phyloP scores from a whole-genome alignment of 495 filamentous ascomycete genomes.

The Aspergillus steynii region DNA sequence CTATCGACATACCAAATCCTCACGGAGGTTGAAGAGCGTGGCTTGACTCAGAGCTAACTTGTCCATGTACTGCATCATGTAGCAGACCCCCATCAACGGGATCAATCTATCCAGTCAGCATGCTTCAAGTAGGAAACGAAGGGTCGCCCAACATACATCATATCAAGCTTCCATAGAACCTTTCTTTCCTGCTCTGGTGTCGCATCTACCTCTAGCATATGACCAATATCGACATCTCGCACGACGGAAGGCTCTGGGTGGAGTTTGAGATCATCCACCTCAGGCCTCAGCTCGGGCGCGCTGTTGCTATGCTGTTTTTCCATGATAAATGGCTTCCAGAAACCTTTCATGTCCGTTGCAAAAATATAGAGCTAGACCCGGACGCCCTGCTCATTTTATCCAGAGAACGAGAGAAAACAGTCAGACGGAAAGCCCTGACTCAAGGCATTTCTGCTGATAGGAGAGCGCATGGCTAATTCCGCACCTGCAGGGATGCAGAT shows the following conservation, averaged over 20 bases:
- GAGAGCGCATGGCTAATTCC: neutral
- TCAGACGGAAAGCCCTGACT: neutral
- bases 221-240: slow-evolving; percentile 38
- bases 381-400: neutral
- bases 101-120: slow-evolving; percentile 36
- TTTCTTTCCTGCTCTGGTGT: slow-evolving; percentile 33
- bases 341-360: too few relatives aligned
- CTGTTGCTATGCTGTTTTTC: slow-evolving; percentile 9
- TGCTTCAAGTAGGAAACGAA: neutral
- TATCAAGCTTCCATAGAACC: slow-evolving; percentile 36
- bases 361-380: neutral
- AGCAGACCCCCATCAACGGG: slow-evolving; percentile 49
- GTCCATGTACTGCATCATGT: slow-evolving; percentile 58
- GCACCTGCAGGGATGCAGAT: neutral
- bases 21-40: slow-evolving; percentile 46
- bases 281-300: neutral
- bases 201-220: slow-evolving; percentile 32
- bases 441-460: neutral
- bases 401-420: neutral
- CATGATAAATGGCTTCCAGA: slow-evolving; percentile 10
- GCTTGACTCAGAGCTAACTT: slow-evolving; percentile 58
- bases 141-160: slow-evolving; percentile 25
- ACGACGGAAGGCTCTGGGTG: slow-evolving; percentile 11
- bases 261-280: slow-evolving; percentile 18
- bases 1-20: slow-evolving; percentile 34